phyloP scores from a whole-genome alignment of 768 basidiomycete species.

The Scleroderma citrinum region DNA sequence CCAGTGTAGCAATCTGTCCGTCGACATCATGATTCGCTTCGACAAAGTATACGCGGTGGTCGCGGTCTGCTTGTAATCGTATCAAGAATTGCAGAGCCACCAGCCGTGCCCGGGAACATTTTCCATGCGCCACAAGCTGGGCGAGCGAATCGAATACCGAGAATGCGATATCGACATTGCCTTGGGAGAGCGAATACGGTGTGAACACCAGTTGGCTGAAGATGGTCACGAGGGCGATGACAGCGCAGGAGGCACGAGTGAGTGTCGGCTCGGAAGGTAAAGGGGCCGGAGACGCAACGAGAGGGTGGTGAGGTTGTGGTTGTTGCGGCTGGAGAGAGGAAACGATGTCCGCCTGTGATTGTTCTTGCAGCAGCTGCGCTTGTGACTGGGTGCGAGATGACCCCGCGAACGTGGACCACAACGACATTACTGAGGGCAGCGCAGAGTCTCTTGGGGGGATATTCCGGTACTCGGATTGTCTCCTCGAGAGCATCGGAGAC shows the following conservation, averaged over 20 bases:
- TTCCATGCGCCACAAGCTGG: slow-evolving; percentile 38
- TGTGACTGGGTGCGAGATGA: slow-evolving; percentile 49
- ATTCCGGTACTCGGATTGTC: slow-evolving; percentile 48
- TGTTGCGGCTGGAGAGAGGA: slow-evolving; percentile 8
- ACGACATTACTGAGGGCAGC: slow-evolving; percentile 57
- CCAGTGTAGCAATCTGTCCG: slow-evolving; percentile 52
- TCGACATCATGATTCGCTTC: slow-evolving; percentile 48
- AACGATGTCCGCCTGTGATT: neutral
- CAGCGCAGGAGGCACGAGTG: slow-evolving; percentile 52
- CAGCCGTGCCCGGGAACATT: slow-evolving; percentile 57
- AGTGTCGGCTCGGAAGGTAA: slow-evolving; percentile 20
- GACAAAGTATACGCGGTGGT: slow-evolving; percentile 77
- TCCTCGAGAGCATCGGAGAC: slow-evolving; percentile 53
- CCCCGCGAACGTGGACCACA: slow-evolving; percentile 56
- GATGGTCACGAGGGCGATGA: slow-evolving; percentile 55
- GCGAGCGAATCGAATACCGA: slow-evolving; percentile 50
- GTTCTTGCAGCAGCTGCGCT: slow-evolving; percentile 27
- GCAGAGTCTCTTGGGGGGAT: slow-evolving; percentile 40
- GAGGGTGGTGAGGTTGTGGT: slow-evolving; percentile 13
- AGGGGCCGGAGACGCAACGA: slow-evolving; percentile 17
- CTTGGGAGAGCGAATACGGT: slow-evolving; percentile 43
- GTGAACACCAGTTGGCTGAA: slow-evolving; percentile 73
- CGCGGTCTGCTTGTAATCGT: slow-evolving; percentile 82
- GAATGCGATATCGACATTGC: slow-evolving; percentile 48
- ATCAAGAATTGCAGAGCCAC: slow-evolving; percentile 81